Evolutionary conservation across 495 filamentous ascomycete species (phyloP).

Genomic region (Annulohypoxylon moriforme): DNA sequence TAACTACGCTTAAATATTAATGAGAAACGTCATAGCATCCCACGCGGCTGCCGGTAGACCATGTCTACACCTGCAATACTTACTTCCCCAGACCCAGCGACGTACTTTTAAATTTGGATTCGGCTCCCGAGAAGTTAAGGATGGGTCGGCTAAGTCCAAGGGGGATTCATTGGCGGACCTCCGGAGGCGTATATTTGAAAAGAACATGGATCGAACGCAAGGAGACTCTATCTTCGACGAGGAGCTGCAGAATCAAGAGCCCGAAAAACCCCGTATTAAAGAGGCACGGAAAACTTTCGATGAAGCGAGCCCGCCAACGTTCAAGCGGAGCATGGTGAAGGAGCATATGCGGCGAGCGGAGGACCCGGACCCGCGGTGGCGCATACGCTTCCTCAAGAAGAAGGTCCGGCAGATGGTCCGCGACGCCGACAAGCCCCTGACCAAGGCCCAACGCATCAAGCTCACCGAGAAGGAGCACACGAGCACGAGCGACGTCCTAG

Average conservation of each 20-base stretch:
- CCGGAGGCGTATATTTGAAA: conserved; percentile 47
- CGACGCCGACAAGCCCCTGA: conserved; percentile 71
- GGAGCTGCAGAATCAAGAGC: conserved; percentile 37
- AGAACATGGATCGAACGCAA: conserved; percentile 46
- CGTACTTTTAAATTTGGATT: conserved; percentile 45
- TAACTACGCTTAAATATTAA: not conserved
- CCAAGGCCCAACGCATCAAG: conserved; percentile 69
- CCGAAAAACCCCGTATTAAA: conserved; percentile 22
- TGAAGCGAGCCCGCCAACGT: no score
- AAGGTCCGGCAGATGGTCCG: conserved; percentile 79
- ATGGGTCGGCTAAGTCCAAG: conserved; percentile 14
- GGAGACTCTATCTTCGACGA: conserved; percentile 71
- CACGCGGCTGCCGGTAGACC: conserved; percentile 50
- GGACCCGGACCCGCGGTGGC: conserved; percentile 74
- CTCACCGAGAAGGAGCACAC: conserved; percentile 77
- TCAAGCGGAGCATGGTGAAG: conserved; percentile 44
- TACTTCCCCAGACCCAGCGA: conserved; percentile 41
- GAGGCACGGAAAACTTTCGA: conserved; percentile 42
- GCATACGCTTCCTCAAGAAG: conserved; percentile 81
- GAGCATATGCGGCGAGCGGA: conserved; percentile 66
- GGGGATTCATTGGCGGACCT: conserved; percentile 40
- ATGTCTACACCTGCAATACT: conserved; percentile 35
- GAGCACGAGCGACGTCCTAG: conserved; percentile 72
- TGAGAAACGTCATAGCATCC: conserved; percentile 18
- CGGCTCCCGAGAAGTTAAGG: not conserved